These are phyloP conservation scores for Fusarium cyanostomum DNA, from an alignment of 2,329 filamentous ascomycete species.

Conservation along the genomic window DNA sequence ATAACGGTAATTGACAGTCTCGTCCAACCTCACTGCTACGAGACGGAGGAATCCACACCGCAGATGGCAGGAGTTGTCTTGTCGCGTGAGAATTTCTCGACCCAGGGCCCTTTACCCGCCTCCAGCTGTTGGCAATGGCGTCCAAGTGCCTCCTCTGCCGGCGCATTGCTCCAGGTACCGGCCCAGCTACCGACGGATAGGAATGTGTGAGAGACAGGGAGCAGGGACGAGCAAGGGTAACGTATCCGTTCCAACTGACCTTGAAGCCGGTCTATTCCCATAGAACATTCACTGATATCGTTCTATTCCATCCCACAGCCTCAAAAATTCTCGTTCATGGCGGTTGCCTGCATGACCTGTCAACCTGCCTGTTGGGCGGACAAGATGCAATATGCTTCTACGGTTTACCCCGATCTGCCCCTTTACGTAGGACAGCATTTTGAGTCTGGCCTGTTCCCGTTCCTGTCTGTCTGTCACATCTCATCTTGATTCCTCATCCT, in stretches of 20 bases:
- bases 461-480: constrained; percentile 18
- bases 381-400: not conserved
- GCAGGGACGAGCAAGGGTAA: constrained; percentile 30
- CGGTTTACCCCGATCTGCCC: constrained; percentile 25
- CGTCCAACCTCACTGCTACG: not conserved
- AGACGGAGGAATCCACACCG: not conserved
- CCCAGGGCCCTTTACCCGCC: not conserved
- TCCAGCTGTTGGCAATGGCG: constrained; percentile 27
- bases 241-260: too few species aligned
- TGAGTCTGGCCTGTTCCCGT: constrained; percentile 5
- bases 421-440: not conserved
- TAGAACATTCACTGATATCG: too few species aligned
- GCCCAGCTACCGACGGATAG: constrained; percentile 27
- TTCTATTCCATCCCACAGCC: constrained; percentile 9
- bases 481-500: constrained; percentile 20
- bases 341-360: constrained; percentile 5
- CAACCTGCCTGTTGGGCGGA: not conserved
- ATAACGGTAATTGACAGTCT: not conserved
- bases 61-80: not conserved
- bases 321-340: constrained; percentile 23
- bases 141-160: constrained; percentile 18
- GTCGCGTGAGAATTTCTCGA: not conserved
- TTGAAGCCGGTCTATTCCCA: constrained; percentile 12
- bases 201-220: constrained; percentile 44
- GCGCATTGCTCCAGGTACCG: constrained; percentile 29